Base-by-base conservation (phyloP, 805 yeast species). In the Schwanniomyces polymorphus region DNA sequence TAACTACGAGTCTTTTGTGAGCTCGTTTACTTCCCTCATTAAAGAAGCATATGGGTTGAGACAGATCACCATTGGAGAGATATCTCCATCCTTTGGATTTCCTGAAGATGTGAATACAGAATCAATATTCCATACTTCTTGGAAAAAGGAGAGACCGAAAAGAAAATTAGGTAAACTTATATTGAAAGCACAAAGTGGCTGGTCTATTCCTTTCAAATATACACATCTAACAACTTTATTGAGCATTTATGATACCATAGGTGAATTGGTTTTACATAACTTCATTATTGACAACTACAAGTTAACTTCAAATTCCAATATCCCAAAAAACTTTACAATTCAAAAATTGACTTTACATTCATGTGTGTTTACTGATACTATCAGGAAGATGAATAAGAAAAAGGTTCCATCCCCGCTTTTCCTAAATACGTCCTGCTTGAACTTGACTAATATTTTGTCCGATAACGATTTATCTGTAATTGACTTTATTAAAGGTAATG, bases 81-180 rank as follows among this genome's bases (percentile, higher is more conserved):
- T 82, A 1, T 72, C 82, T 4, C 82, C 83, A 5, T 73, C 73
- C 18, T 82, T 82, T 54, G 64, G 57, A 34, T 76, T 78, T 47
- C 52, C 56, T 58, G 47, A 67, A 55, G 47, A 49, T 41, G 4
- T 38, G 37, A 38, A 56, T 60, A 5, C 45, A 56, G 40, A 49
- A 57, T 6, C 45, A 60, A 14, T 56, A 68, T 42, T 53, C 44
- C 41, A 59, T 60, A 6, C 57, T 59, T 48, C 50, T 56, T 45
- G 45, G 31, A 47, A 42, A 44, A 40, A 43, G 33, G 40, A 43
- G n/a, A 47, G 43, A 23, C 50, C 55, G 12, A 39, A 40, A 7
- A 58, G 74, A 43, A 47, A 59, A 2, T 53, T 77, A 5, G 49
- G 64, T 2, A 64, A 52, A n/a, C 55, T 78, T n/a, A 57, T 58